phyloP scores from a whole-genome alignment of 441 rosid species.

The Flueggea neowawraea region DNA sequence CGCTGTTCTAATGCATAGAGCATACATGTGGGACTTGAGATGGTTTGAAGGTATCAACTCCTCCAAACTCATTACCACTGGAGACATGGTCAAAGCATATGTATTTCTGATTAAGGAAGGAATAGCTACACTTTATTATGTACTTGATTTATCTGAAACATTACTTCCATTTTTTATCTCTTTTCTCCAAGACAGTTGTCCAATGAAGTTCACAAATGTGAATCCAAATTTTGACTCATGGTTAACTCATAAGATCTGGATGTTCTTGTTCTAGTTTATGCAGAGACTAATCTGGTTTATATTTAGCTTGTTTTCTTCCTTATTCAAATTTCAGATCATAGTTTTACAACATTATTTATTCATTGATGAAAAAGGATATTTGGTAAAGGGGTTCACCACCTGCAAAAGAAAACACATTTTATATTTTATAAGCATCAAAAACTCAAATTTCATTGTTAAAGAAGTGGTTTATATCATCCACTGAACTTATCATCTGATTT shows the following conservation, averaged over 20 bases:
- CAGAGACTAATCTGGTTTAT: no score
- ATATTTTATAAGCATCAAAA: not conserved
- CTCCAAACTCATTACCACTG: constrained; percentile 92
- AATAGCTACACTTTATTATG: not conserved
- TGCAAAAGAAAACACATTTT: constrained; percentile 33
- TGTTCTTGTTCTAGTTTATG: no score
- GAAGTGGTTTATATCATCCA: no score
- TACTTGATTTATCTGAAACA: not conserved
- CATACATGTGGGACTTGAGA: constrained; percentile 46
- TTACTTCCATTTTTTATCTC: no score
- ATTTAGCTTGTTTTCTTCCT: no score
- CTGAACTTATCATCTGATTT: no score
- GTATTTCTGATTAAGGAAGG: constrained; percentile 38
- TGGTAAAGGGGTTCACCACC: constrained; percentile 94
- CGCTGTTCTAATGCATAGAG: constrained; percentile 62
- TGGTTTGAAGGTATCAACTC: constrained; percentile 67
- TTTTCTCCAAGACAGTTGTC: no score
- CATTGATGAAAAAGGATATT: constrained; percentile 54
- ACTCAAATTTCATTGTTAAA: not conserved
- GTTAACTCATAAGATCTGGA: no score
- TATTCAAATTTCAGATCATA: no score
- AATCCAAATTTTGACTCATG: no score
- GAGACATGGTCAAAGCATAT: constrained; percentile 85
- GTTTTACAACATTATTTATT: not conserved
- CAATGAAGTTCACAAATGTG: no score